Percentiles rank a stretch among this genome's conserved stretches.
These are phyloP conservation scores for Dioszegia aurantiaca DNA, from an alignment of 768 basidiomycete genomes.

Conservation along the genomic window DNA sequence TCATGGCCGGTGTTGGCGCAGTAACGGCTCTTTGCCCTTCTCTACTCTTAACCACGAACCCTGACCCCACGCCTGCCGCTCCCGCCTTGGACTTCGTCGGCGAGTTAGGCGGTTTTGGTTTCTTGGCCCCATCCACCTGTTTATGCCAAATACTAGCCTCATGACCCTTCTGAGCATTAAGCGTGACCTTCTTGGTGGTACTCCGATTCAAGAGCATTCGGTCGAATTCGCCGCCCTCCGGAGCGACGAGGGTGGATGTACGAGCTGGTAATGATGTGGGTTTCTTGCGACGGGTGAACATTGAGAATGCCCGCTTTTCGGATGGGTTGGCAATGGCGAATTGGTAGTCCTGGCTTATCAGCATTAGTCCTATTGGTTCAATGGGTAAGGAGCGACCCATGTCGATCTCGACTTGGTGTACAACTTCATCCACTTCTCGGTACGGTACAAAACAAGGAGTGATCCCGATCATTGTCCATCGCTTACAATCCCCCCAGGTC, in stretches of 20 bases:
- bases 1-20: background rate
- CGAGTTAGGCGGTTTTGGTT: conserved; percentile 12
- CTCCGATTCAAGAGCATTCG: conserved; percentile 32
- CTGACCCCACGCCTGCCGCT: background rate
- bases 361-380: background rate
- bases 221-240: conserved; percentile 41
- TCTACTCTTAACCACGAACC: conserved; percentile 12
- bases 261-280: background rate
- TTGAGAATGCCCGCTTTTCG: conserved; percentile 29
- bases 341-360: conserved; percentile 42
- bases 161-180: conserved; percentile 11
- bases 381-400: no score
- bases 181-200: conserved; percentile 37
- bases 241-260: background rate
- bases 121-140: no score
- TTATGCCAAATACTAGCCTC: conserved; percentile 16
- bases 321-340: conserved; percentile 37
- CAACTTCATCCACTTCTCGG: no score
- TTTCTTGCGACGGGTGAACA: conserved; percentile 16
- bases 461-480: no score
- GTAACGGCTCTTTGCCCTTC: background rate
- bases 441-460: no score
- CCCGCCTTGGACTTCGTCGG: background rate
- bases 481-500: background rate
- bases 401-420: no score